Base-by-base conservation (phyloP, 208 protist genomes). In the Trypanosoma cruzi region DNA sequence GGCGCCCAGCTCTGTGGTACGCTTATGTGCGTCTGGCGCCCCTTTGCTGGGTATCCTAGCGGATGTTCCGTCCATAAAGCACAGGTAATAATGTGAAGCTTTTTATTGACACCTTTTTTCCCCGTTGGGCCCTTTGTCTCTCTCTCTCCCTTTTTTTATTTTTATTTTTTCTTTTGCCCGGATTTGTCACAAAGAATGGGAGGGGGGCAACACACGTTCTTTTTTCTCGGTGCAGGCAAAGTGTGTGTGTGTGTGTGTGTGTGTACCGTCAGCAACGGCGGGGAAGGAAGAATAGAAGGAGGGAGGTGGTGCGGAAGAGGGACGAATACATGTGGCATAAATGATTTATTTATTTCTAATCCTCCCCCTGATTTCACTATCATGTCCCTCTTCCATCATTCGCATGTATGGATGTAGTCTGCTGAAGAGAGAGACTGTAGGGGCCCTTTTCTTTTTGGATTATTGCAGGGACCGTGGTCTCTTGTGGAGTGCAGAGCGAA, bases 1-100 rank as follows among this genome's bases (percentile, higher is more conserved):
- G 86, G 86, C 1, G 89, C 89, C 3, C 73, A 89, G 13, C 64
- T 95, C 16, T 95, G 89, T 61, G 86, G 84, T 1, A 76, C 64
- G 20, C 61, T 66, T 11, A 70, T 58, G 62, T 95, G 89, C 48
- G 76, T 67, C 2, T 67, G 64, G 46, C 73, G 59, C 8, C 50
- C 61, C 10, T 76, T 89, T 28, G 37, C 68, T 3, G 89, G 89
- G 18, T 95, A 95, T 65, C 89, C 89, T 1, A 62, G 64, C 20
- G 84, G 86, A 11, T 95, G 89, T 70, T 71, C 69, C 4, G 44
- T 55, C 22, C 83, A 89, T 56, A 81, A 85, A 57, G 68, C 80
- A 31, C 75, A 77, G 64, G n/a, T 53, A 46, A 57, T 61, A 26
- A 6, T 22, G 14, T 24, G 37, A 44, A 37, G 26, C 10, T 32